These are phyloP conservation scores for Nitzschia sp. DNA, from an alignment of 108 stramenopile genomes.

Conservation along the genomic window DNA sequence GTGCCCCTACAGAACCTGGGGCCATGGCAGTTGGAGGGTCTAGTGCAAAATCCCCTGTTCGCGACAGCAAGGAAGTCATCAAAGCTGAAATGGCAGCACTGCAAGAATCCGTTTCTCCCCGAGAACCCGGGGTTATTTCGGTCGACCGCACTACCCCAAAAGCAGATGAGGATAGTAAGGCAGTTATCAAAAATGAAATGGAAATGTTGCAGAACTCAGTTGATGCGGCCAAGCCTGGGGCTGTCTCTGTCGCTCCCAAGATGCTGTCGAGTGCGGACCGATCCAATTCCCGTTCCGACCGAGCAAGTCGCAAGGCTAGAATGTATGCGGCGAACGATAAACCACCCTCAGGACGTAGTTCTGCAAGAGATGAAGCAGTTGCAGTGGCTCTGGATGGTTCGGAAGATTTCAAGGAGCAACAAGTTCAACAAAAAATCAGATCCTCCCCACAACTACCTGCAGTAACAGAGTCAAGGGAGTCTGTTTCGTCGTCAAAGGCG, in stretches of 20 bases:
- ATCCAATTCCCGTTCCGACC: neutral
- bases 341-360: too few species aligned
- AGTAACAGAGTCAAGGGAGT: too few species aligned
- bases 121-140: conserved; percentile 4
- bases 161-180: neutral
- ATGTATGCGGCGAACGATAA: neutral
- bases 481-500: too few species aligned
- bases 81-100: conserved; percentile 7
- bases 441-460: too few species aligned
- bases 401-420: too few species aligned
- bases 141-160: neutral
- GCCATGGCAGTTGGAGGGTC: neutral
- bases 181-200: conserved; percentile 10
- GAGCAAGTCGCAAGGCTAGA: neutral
- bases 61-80: conserved; percentile 11
- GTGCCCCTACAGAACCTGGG: neutral
- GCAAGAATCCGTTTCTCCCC: neutral
- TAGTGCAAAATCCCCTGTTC: neutral
- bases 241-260: conserved; percentile 5
- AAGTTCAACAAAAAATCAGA: too few species aligned
- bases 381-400: too few species aligned
- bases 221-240: conserved; percentile 7
- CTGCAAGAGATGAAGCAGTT: too few species aligned
- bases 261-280: neutral
- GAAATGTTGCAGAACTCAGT: neutral